phyloP scores from a whole-genome alignment of 352 stramenopile genomes.

The Thraustotheca clavata region DNA sequence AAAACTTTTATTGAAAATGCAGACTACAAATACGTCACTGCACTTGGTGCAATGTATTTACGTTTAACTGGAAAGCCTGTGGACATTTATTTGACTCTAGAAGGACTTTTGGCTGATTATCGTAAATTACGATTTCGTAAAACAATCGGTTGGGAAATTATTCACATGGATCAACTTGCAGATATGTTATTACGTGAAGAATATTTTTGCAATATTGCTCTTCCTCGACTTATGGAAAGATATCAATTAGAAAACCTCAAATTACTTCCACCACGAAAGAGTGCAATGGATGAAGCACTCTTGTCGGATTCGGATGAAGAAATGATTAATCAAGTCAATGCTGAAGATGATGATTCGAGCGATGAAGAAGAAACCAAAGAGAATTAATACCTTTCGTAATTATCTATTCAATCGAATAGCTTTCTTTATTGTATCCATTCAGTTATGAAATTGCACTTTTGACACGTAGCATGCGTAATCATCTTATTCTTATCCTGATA shows the following conservation, averaged over 20 bases:
- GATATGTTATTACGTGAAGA: slow-evolving; percentile 90
- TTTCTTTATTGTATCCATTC: too few relatives aligned
- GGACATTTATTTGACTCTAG: slow-evolving; percentile 91
- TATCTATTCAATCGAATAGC: too few relatives aligned
- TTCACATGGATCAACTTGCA: slow-evolving; percentile 94
- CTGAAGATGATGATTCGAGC: slow-evolving; percentile 12
- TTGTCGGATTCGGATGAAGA: slow-evolving; percentile 20
- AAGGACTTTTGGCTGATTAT: slow-evolving; percentile 95
- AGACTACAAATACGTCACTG: slow-evolving; percentile 97
- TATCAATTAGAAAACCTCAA: slow-evolving; percentile 76
- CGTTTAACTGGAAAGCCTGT: slow-evolving; percentile 87
- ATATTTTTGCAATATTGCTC: slow-evolving; percentile 89
- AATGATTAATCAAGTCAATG: slow-evolving; percentile 23
- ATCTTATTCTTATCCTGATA: too few relatives aligned
- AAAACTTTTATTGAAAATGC: slow-evolving; percentile 93
- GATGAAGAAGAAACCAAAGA: neutral
- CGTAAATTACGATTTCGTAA: slow-evolving; percentile 87
- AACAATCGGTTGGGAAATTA: slow-evolving; percentile 88
- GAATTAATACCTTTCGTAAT: too few relatives aligned
- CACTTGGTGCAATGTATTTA: slow-evolving; percentile 95
- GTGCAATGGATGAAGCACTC: slow-evolving; percentile 67
- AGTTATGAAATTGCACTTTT: too few relatives aligned
- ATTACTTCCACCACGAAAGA: slow-evolving; percentile 49
- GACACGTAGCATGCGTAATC: too few relatives aligned
- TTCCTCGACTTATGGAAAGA: slow-evolving; percentile 88